Conservation (phyloP, 176 grass and related monocot genomes). For the Puya raimondii region DNA sequence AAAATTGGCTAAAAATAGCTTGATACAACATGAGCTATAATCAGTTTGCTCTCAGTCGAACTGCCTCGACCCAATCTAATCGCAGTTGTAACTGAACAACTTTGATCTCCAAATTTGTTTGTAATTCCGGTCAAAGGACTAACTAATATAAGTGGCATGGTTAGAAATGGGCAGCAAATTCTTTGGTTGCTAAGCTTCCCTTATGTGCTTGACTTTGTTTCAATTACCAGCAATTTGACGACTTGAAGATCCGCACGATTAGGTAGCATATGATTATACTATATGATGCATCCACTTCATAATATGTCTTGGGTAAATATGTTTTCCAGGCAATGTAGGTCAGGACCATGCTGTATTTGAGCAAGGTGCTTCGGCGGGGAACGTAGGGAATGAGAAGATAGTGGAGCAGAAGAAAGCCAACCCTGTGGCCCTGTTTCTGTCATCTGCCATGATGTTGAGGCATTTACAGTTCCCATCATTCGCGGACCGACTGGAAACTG, state of each 20-base stretch:
- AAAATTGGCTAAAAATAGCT: too few species aligned
- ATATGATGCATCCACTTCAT: background rate
- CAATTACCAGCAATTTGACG: too few species aligned
- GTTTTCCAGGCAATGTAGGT: slow-evolving; percentile 61
- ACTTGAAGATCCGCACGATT: background rate
- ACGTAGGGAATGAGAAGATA: slow-evolving; percentile 79
- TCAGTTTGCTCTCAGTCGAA: too few species aligned
- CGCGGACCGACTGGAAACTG: slow-evolving; percentile 66
- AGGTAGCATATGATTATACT: background rate
- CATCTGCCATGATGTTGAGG: slow-evolving; percentile 93
- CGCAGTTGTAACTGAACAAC: too few species aligned
- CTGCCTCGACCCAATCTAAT: too few species aligned
- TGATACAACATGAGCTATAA: too few species aligned
- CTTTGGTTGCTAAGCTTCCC: too few species aligned
- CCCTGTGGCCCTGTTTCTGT: slow-evolving; percentile 79
- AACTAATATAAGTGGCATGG: too few species aligned
- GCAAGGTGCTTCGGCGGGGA: slow-evolving; percentile 87
- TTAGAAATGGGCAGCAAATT: too few species aligned
- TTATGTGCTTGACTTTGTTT: too few species aligned
- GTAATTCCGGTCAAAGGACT: too few species aligned
- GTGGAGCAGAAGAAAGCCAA: slow-evolving; percentile 74
- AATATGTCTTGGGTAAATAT: background rate
- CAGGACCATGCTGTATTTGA: slow-evolving; percentile 80
- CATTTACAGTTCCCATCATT: slow-evolving; percentile 89
- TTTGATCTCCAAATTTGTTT: too few species aligned